Percentiles rank a stretch among this genome's conserved stretches.
phyloP scores from a whole-genome alignment of 805 yeast genomes.

The Ogataea kodamae region DNA sequence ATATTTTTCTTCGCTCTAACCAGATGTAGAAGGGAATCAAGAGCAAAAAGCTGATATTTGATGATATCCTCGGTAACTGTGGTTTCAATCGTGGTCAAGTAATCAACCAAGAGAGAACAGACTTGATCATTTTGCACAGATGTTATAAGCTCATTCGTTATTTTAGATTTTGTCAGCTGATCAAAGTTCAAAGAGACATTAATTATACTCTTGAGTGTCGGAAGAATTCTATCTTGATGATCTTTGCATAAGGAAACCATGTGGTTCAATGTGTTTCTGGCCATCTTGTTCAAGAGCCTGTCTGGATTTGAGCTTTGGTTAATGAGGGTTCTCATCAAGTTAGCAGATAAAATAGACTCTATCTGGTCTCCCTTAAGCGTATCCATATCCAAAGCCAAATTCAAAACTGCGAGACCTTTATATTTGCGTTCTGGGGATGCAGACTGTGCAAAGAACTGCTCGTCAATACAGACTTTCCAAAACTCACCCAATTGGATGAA shows the following conservation, averaged over 20 bases:
- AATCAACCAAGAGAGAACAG: slow-evolving; percentile 11
- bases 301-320: slow-evolving; percentile 70
- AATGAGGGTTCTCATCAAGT: slow-evolving; percentile 67
- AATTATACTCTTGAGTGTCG: slow-evolving; percentile 32
- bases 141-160: slow-evolving; percentile 45
- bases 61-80: slow-evolving; percentile 19
- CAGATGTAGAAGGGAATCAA: slow-evolving; percentile 31
- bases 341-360: slow-evolving; percentile 48
- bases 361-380: slow-evolving; percentile 16
- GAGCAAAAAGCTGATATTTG: slow-evolving; percentile 22
- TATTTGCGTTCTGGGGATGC: slow-evolving; percentile 84
- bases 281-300: slow-evolving; percentile 63
- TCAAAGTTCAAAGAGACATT: slow-evolving; percentile 72
- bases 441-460: slow-evolving; percentile 68
- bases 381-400: slow-evolving; percentile 38
- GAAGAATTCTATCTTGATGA: slow-evolving; percentile 35
- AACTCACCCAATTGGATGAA: slow-evolving; percentile 53
- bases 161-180: slow-evolving; percentile 67
- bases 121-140: slow-evolving; percentile 14
- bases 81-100: slow-evolving; percentile 16
- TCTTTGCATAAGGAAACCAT: slow-evolving; percentile 38
- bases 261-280: slow-evolving; percentile 47
- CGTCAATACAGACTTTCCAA: slow-evolving; percentile 79
- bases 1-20: slow-evolving; percentile 26
- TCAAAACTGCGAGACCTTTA: slow-evolving; percentile 78